Evolutionary conservation across 2,329 filamentous ascomycete species (phyloP), one percentile per base, ranked within the genome.

Genomic region (Alternaria incomplexa): DNA sequence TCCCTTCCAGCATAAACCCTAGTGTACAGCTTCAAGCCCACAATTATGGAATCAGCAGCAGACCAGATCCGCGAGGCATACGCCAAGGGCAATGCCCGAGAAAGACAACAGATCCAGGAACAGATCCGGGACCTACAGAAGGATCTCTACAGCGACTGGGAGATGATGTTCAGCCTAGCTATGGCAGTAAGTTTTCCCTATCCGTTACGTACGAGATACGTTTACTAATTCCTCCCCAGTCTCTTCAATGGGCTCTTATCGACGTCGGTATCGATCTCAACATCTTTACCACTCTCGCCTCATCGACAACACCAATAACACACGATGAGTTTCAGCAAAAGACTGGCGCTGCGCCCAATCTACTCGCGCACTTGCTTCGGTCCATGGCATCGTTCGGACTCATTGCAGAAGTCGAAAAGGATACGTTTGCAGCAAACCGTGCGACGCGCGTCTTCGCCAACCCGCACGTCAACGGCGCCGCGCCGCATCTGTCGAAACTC

Each of bases 361-460:
- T 81, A 5, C 60, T 77, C 20, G 66, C 70, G 25, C 77, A 78
- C 43, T 62, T 81, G 12, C 62, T 81, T 7, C 74, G 79, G 32
- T 75, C 74, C 47, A 69, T 78, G 30, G 73, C 73, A 13, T 69
- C 79, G 1, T 76, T 75, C 53, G 72, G 73, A 12, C 51, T 76
- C 15, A 73, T 80, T 51, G 44, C 58, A 6, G 77, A 81, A 65
- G 67, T 69, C 0, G 63, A 45, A 5, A 66, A 71, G 30, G 70
- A 79, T 65, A 62, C 55, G 0, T 81, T 75, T 45, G 54, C 63
- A 2, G 70, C 77, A 23, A 80, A 73, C 58, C 66, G 71, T 22
- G 64, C 71, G 10, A 80, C 79, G 1, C 63, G 68, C 9, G 48
- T 62, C 4, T 64, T 81, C 3, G 70, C 75, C 2, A 67, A 76